Evolutionary conservation across 495 filamentous ascomycete genomes (phyloP).

Genomic region (Hypoxylon intermedium): DNA sequence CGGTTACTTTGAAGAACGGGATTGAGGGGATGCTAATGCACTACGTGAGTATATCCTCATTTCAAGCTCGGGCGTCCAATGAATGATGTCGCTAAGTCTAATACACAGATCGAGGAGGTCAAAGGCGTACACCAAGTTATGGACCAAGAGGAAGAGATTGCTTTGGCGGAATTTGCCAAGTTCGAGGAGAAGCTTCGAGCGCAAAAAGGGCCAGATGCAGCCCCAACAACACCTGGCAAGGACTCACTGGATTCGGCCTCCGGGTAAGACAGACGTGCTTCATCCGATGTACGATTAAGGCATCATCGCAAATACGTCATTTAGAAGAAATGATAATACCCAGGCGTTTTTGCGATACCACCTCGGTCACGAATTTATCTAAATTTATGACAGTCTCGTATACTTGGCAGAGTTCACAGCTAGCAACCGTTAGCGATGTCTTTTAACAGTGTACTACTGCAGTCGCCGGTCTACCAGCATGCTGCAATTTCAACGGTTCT

Average conservation of each 20-base stretch:
- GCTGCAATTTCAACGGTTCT: too few species aligned
- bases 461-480: slow-evolving; percentile 16
- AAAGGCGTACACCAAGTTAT: slow-evolving; percentile 89
- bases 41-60: slow-evolving; percentile 51
- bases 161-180: slow-evolving; percentile 87
- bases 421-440: background rate
- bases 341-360: slow-evolving; percentile 15
- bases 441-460: slow-evolving; percentile 7
- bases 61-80: background rate
- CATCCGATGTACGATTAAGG: slow-evolving; percentile 37
- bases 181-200: slow-evolving; percentile 93
- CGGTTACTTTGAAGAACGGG: slow-evolving; percentile 92
- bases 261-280: slow-evolving; percentile 44
- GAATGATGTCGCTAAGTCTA: slow-evolving; percentile 25
- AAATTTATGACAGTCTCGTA: slow-evolving; percentile 24
- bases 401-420: slow-evolving; percentile 12
- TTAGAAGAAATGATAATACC: slow-evolving; percentile 21
- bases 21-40: slow-evolving; percentile 97
- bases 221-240: slow-evolving; percentile 67
- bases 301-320: slow-evolving; percentile 26
- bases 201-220: slow-evolving; percentile 65
- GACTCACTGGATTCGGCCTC: slow-evolving; percentile 69
- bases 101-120: slow-evolving; percentile 86
- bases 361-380: slow-evolving; percentile 21
- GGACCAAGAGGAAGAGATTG: slow-evolving; percentile 91